Evolutionary conservation across 306 rosid species (phyloP), one percentile per base, ranked within the genome.

Genomic region (Medicago ruthenica): DNA sequence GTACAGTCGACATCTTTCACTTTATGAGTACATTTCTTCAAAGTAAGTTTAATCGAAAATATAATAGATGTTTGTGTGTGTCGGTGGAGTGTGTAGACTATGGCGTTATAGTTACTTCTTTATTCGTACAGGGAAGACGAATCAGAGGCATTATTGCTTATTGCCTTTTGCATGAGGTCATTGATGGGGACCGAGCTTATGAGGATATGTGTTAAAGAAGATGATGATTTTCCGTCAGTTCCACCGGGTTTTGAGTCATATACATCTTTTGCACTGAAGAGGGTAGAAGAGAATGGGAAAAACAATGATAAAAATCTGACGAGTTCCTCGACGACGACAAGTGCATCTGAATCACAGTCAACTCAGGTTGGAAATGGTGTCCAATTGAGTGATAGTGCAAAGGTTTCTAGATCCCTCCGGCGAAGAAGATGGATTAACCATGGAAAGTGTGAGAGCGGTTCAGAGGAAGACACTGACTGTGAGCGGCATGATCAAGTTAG

Each of bases 171-270:
- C 67, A 71, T 55, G 79, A 65, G 61, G 66, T 76, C 83, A 79
- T 75, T 70, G 74, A 92, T 96, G 99, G 99, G 96, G 83, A 92
- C 98, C 9, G 96, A 96, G 76, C 93, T 92, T 73, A 81, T 96
- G 89, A 81, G 93, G 78, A 83, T 90, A 64, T 84, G 93, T 69
- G 80, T 92, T 62, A 88, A 90, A 83, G 99, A 96, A 72, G 99
- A 96, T 6, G 99, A 96, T 9, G 99, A 92, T 48, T 92, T 84
- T 84, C 99, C 99, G 75, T 83, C 97, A 36, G 92, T 92, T 83
- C 99, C 99, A 83, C 99, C 99, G 2, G 99, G 99, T 64, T 96
- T 96, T 73, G 99, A 96, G 88, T 86, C 97, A 73, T 90, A 83
- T 80, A 85, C 90, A 67, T 88, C 98, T 16, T 88, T 90, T 74